A percentile compares a stretch with the other conserved stretches of the same genome.
phyloP scores from a whole-genome alignment of 148 eudicot genomes.

The Heliamphora exappendiculata region DNA sequence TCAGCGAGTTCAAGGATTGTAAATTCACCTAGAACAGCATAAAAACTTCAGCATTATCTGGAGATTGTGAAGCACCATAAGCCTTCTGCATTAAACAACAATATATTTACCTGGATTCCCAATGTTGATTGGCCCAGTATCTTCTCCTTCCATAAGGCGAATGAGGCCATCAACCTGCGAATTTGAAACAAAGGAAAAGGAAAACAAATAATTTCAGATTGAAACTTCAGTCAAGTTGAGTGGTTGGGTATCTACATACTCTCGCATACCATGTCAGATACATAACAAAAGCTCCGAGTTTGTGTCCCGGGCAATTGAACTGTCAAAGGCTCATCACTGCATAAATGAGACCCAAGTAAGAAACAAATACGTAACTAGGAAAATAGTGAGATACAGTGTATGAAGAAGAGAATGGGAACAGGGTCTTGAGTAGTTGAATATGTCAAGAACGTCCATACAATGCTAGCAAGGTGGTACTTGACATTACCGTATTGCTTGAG shows the following conservation, averaged over 20 bases:
- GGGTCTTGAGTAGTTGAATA: background rate
- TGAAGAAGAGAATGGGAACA: background rate
- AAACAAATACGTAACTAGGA: background rate
- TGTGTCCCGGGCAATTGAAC: slow-evolving; percentile 94
- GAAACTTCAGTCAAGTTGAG: background rate
- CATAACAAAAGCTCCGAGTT: slow-evolving; percentile 92
- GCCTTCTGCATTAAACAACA: background rate
- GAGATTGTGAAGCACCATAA: background rate
- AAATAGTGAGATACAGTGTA: background rate
- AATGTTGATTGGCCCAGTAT: slow-evolving; percentile 81
- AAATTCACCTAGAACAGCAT: slow-evolving; percentile 64
- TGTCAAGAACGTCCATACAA: background rate
- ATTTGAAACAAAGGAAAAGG: background rate
- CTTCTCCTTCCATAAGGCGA: slow-evolving; percentile 73
- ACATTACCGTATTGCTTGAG: slow-evolving; percentile 82
- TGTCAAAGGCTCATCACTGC: slow-evolving; percentile 78
- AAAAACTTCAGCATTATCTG: background rate
- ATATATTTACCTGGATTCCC: slow-evolving; percentile 70
- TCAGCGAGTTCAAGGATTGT: slow-evolving; percentile 95
- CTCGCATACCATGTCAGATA: slow-evolving; percentile 74
- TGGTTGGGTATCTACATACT: background rate
- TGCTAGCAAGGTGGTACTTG: background rate
- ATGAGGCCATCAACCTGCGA: slow-evolving; percentile 78
- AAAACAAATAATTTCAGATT: background rate
- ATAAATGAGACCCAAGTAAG: slow-evolving; percentile 1